These are phyloP conservation scores for Lunasporangiospora selenospora DNA, from an alignment of 192 early-diverging fungal species.

Conservation along the genomic window DNA sequence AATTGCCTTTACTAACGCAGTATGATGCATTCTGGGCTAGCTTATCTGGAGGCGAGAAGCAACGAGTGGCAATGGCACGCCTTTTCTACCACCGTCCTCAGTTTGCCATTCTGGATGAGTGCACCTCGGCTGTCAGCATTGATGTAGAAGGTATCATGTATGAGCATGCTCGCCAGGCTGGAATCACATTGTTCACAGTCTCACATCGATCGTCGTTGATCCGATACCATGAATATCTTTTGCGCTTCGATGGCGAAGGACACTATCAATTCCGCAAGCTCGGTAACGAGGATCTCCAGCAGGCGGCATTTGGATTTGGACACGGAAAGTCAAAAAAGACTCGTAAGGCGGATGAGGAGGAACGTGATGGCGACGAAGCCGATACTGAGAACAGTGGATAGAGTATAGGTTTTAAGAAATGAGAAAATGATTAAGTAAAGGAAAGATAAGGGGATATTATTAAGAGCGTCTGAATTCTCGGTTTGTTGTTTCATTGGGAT, in stretches of 20 bases:
- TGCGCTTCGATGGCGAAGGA: constrained; percentile 70
- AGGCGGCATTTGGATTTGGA: constrained; percentile 55
- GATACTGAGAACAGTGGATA: constrained; percentile 47
- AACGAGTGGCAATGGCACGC: constrained; percentile 83
- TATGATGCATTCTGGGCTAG: no score
- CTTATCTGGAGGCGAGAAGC: constrained; percentile 82
- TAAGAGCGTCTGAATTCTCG: no score
- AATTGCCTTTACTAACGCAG: no score
- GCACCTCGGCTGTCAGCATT: constrained; percentile 80
- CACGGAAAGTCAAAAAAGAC: constrained; percentile 58
- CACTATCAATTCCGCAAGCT: constrained; percentile 65
- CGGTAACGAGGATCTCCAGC: constrained; percentile 50
- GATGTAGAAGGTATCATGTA: constrained; percentile 85
- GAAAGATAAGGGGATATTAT: no score
- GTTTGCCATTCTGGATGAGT: constrained; percentile 82
- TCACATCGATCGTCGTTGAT: constrained; percentile 60
- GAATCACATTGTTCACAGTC: constrained; percentile 70
- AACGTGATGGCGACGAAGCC: constrained; percentile 47
- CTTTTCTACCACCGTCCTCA: constrained; percentile 85
- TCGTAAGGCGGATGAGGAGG: constrained; percentile 42
- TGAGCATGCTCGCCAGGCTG: constrained; percentile 57
- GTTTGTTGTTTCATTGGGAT: no score
- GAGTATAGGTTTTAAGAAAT: no score
- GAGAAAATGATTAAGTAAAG: no score
- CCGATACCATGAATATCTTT: constrained; percentile 63